Conservation (phyloP, 2,329 filamentous ascomycete genomes). For the Tolypocladium sp. region DNA sequence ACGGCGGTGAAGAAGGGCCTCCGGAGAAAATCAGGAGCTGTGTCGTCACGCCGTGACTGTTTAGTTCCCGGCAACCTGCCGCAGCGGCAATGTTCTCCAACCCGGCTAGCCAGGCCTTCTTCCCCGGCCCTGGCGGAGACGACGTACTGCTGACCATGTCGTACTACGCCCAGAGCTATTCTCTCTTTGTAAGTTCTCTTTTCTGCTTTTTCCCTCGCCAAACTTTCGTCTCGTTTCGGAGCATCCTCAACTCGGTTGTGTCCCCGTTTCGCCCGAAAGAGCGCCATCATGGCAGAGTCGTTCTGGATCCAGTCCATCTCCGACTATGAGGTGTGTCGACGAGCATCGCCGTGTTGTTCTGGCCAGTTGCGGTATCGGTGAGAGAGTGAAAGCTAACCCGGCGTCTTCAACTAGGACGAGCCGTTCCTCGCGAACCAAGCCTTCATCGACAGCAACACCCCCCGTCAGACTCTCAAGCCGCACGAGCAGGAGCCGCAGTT, state of each 20-base stretch:
- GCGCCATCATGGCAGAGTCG: neutral
- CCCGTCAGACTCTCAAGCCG: neutral
- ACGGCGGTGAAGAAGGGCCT: neutral
- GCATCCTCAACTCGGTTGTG: neutral
- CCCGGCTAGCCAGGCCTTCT: neutral
- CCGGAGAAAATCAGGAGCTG: neutral
- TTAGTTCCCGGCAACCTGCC: neutral
- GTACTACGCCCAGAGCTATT: too few relatives aligned
- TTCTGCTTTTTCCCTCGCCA: neutral
- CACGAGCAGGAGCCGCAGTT: neutral
- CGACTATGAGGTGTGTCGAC: conserved; percentile 7
- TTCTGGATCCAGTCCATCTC: conserved; percentile 7
- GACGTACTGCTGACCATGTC: neutral
- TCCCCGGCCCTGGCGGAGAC: neutral
- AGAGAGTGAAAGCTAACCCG: neutral
- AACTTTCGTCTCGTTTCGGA: neutral
- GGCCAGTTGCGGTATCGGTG: neutral
- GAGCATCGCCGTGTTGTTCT: fast-evolving
- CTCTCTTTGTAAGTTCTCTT: neutral
- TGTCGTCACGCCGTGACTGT: neutral
- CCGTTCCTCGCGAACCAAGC: neutral
- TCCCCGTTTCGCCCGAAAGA: neutral
- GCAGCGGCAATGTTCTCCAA: neutral
- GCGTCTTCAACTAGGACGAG: neutral
- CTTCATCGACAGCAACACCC: neutral